Conservation (phyloP, 139 green algal species). For the Medakamo hakoo region DNA sequence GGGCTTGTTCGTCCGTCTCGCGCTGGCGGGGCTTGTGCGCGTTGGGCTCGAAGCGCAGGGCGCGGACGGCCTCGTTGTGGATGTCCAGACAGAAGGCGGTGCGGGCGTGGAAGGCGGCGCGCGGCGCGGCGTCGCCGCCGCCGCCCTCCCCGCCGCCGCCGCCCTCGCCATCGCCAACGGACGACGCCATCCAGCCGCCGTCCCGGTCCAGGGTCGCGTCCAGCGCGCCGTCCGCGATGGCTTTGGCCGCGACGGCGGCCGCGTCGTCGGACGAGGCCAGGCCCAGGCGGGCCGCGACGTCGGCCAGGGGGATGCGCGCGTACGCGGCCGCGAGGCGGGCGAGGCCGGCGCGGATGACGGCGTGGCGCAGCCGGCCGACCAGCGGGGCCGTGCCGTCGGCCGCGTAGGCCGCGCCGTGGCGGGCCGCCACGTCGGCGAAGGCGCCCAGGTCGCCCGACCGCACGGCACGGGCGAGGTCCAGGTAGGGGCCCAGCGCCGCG, state of each 20-base stretch:
- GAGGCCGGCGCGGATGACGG: slow-evolving; percentile 90
- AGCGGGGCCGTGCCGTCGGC: slow-evolving; percentile 68
- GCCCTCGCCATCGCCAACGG: slow-evolving; percentile 65
- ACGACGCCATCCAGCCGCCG: slow-evolving; percentile 43
- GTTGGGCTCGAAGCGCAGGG: slow-evolving; percentile 25
- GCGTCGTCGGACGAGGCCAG: slow-evolving; percentile 61
- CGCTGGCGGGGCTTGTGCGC: slow-evolving; percentile 1
- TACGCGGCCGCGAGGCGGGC: slow-evolving; percentile 86
- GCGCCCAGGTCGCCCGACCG: slow-evolving; percentile 59
- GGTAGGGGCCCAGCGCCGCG: slow-evolving; percentile 66
- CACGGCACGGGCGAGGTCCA: slow-evolving; percentile 71
- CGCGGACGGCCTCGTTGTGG: slow-evolving; percentile 77
- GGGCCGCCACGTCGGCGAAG: slow-evolving; percentile 52
- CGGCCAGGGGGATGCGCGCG: slow-evolving; percentile 75
- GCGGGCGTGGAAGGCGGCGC: slow-evolving; percentile 80
- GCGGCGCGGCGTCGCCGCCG: slow-evolving; percentile 31
- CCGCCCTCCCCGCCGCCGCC: not conserved
- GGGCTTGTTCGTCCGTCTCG: slow-evolving; percentile 1
- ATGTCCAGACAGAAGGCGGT: slow-evolving; percentile 93
- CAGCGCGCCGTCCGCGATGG: slow-evolving; percentile 75
- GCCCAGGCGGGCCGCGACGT: slow-evolving; percentile 70
- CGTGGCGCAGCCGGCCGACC: slow-evolving; percentile 81
- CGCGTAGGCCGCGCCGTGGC: slow-evolving; percentile 42
- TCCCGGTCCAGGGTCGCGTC: slow-evolving; percentile 76
- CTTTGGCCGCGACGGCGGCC: slow-evolving; percentile 90